Evolutionary conservation across 306 rosid genomes (phyloP).

Genomic region (Castanopsis chinensis): DNA sequence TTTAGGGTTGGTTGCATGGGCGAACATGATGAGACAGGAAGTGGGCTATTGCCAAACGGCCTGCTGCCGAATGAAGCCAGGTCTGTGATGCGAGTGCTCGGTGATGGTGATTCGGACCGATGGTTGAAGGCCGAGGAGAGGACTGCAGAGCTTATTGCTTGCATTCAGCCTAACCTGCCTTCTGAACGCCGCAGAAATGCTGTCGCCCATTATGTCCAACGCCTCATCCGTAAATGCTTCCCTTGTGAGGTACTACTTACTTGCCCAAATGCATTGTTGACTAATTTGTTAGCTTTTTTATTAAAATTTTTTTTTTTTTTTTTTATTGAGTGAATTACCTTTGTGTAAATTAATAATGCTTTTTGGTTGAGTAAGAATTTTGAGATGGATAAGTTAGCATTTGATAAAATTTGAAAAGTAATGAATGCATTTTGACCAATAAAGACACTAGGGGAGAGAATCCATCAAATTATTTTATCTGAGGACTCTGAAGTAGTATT

Average conservation of each 20-base stretch:
- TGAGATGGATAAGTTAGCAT: background rate
- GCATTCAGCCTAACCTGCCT: constrained; percentile 92
- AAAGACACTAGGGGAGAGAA: background rate
- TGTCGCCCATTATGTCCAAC: constrained; percentile 79
- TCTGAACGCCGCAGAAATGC: constrained; percentile 84
- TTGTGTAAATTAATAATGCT: background rate
- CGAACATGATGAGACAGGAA: constrained; percentile 86
- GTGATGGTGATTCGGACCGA: constrained; percentile 40
- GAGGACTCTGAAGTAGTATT: background rate
- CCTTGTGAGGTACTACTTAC: constrained; percentile 72
- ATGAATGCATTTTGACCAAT: background rate
- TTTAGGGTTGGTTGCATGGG: constrained; percentile 70
- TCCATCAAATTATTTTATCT: background rate
- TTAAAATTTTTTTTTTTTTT: no score
- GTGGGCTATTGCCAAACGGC: constrained; percentile 94
- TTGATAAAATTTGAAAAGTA: background rate
- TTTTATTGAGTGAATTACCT: background rate
- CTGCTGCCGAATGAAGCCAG: constrained; percentile 83
- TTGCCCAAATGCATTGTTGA: background rate
- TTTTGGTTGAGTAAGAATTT: background rate
- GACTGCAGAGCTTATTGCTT: constrained; percentile 80
- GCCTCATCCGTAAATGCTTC: constrained; percentile 73
- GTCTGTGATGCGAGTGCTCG: constrained; percentile 71
- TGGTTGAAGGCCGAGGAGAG: constrained; percentile 90
- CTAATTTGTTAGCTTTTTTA: background rate